Base-by-base conservation (phyloP, 2,329 filamentous ascomycete species). In the Fusarium hostae region DNA sequence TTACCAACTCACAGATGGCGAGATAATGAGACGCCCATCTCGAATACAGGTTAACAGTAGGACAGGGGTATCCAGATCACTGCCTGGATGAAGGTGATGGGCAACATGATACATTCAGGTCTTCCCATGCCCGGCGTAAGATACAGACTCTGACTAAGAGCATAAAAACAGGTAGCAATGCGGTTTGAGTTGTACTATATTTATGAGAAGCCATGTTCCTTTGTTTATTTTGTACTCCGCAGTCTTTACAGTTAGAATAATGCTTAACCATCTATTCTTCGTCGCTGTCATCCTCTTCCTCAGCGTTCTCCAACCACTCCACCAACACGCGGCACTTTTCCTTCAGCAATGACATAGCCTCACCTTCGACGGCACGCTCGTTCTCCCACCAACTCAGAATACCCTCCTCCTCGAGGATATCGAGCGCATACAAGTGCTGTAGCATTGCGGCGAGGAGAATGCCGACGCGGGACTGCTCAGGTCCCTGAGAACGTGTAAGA, bases 331-430 rank as follows among this genome's bases (percentile, higher is more conserved):
- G 86, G 63, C 93, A 94, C 83, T 92, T 92, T 67, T 88, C 88
- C 79, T 91, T 91, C 20, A 98, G 89, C 54, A 83, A 87, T 65
- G 82, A 82, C 90, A 98, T 89, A 58, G 88, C 88, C 60, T 92
- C 91, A 18, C 86, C 90, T 60, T 90, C 90, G 28, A 83, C 87
- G 9, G 92, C 91, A 76, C 90, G 81, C 51, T 87, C 86, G 79
- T 97, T 92, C 24, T 86, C 88, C 95, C 95, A 98, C 96, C 96
- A 99, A 51, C 88, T 87, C 76, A 95, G 83, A 73, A 97, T 93
- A 0, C 92, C 94, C 44, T 98, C 95, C 77, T 97, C 94, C 79
- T 97, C 94, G 3, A 98, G 83, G 20, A 97, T 87, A 72, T 98
- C 96, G 52, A 92, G 82, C 72, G 92, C 90, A 79, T 97, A 97